These are phyloP conservation scores for Crucihimalaya himalaica DNA, from an alignment of 345 rosid species.

Conservation along the genomic window DNA sequence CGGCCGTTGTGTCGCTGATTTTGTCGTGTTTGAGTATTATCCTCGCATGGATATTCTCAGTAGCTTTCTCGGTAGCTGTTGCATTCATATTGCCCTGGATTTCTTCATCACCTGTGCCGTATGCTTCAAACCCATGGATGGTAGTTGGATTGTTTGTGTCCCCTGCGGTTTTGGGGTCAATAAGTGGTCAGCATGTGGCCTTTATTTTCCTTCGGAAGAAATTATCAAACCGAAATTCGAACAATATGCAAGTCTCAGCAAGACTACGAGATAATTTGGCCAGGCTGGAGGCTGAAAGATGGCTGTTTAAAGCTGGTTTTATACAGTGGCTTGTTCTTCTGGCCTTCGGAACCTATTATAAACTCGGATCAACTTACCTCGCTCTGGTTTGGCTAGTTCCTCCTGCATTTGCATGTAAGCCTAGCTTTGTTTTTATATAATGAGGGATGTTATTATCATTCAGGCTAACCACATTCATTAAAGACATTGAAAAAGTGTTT, in stretches of 20 bases:
- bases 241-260: conserved; percentile 54
- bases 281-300: conserved; percentile 91
- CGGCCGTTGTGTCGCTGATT: conserved; percentile 62
- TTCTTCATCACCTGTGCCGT: conserved; percentile 79
- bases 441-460: conserved; percentile 2
- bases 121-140: conserved; percentile 80
- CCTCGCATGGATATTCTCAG: conserved; percentile 70
- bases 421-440: conserved; percentile 3
- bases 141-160: conserved; percentile 80
- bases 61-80: conserved; percentile 62
- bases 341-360: conserved; percentile 66
- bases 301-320: conserved; percentile 88
- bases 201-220: conserved; percentile 56
- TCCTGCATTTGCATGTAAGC: conserved; percentile 98
- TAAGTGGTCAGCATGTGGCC: conserved; percentile 85
- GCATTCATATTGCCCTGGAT: conserved; percentile 75
- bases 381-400: conserved; percentile 88
- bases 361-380: conserved; percentile 75
- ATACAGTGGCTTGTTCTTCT: conserved; percentile 85
- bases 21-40: conserved; percentile 69
- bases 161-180: conserved; percentile 87
- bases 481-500: not conserved
- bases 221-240: conserved; percentile 52
- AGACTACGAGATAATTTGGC: conserved; percentile 51
- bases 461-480: conserved; percentile 4